Percentiles rank a stretch among this genome's conserved stretches.
phyloP scores from a whole-genome alignment of 2,329 filamentous ascomycete species.

The Cladosporium sp. region DNA sequence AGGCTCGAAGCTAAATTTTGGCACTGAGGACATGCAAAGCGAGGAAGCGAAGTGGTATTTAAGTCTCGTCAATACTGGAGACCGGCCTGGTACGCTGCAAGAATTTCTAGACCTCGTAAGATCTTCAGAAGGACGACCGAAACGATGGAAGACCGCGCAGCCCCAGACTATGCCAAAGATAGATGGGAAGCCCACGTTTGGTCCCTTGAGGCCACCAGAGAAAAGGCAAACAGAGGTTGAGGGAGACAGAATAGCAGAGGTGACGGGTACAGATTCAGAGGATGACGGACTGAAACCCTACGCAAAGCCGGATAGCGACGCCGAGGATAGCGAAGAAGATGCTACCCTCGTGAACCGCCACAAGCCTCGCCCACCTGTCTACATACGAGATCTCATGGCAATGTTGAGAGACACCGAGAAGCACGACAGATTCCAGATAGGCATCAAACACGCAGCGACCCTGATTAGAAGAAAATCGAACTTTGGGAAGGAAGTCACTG shows the following conservation, averaged over 20 bases:
- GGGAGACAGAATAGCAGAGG: slow-evolving; percentile 29
- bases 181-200: slow-evolving; percentile 27
- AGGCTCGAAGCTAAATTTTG: slow-evolving; percentile 72
- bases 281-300: slow-evolving; percentile 68
- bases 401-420: slow-evolving; percentile 76
- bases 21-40: slow-evolving; percentile 69
- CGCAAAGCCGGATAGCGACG: slow-evolving; percentile 78
- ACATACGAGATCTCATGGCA: slow-evolving; percentile 75
- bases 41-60: slow-evolving; percentile 73
- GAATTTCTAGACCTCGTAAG: slow-evolving; percentile 36
- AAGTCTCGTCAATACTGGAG: slow-evolving; percentile 54
- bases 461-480: slow-evolving; percentile 83
- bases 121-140: background rate
- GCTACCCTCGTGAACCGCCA: slow-evolving; percentile 77
- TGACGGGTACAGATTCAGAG: slow-evolving; percentile 31
- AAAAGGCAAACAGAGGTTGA: slow-evolving; percentile 23
- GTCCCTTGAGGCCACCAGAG: slow-evolving; percentile 24
- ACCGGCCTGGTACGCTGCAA: slow-evolving; percentile 55
- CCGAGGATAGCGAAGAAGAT: slow-evolving; percentile 89
- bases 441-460: slow-evolving; percentile 65
- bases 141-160: background rate
- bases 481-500: slow-evolving; percentile 80
- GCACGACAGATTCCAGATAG: slow-evolving; percentile 77
- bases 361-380: slow-evolving; percentile 80
- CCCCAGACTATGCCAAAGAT: slow-evolving; percentile 17